These are phyloP conservation scores for Mycena sp. DNA, from an alignment of 1,284 basidiomycete species.

Conservation along the genomic window DNA sequence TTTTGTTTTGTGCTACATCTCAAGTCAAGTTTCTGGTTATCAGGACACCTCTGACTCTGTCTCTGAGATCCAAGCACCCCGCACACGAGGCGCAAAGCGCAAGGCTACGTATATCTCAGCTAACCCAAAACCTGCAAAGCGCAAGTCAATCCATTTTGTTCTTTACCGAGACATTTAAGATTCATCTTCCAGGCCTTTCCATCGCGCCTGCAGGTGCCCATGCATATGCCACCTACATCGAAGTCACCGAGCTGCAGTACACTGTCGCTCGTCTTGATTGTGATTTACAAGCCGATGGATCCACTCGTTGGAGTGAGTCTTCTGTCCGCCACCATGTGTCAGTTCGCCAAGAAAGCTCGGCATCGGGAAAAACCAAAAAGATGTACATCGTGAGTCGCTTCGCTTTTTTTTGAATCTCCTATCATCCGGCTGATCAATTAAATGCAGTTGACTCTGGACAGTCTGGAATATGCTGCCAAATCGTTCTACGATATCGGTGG, in stretches of 20 bases:
- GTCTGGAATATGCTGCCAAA: conserved; percentile 23
- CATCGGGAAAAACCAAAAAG: conserved; percentile 15
- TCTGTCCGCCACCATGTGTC: neutral
- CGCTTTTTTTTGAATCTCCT: no score
- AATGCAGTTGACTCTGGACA: neutral
- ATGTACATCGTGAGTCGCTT: conserved; percentile 17
- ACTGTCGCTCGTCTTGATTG: neutral
- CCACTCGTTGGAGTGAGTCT: neutral
- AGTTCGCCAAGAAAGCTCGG: neutral
- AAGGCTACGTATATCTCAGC: neutral
- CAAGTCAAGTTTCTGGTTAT: no score
- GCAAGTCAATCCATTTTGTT: neutral
- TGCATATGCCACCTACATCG: neutral
- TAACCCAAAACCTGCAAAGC: neutral
- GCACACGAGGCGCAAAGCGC: neutral
- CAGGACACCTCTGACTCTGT: no score
- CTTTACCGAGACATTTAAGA: no score
- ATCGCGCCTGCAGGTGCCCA: neutral
- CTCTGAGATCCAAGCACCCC: no score
- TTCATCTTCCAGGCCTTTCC: neutral
- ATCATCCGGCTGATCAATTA: no score
- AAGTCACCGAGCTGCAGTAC: neutral
- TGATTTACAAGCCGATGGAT: neutral
- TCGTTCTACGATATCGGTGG: conserved; percentile 21
- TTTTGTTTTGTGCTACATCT: no score